A percentile compares a stretch with the other conserved stretches of the same genome.
Evolutionary conservation across 352 stramenopile genomes (phyloP).

Genomic region (Pythium rishiriense): DNA sequence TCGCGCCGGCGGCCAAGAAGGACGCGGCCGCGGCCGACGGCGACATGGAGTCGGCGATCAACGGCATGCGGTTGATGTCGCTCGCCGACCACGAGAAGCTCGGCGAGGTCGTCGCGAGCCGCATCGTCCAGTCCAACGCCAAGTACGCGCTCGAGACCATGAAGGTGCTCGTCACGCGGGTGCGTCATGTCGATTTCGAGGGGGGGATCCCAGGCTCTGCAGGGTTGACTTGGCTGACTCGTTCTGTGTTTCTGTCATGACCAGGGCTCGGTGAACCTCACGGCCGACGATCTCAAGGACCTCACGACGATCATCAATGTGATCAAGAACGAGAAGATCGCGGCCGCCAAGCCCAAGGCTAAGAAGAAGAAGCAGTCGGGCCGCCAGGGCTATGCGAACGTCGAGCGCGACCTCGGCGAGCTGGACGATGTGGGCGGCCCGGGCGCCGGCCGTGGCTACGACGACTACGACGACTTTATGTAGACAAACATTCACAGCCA

Average conservation of each 20-base stretch:
- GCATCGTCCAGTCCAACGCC: slow-evolving; percentile 61
- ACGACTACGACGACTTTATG: slow-evolving; percentile 89
- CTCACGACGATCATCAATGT: slow-evolving; percentile 86
- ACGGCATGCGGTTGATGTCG: slow-evolving; percentile 62
- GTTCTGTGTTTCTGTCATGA: neutral
- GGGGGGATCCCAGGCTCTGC: neutral
- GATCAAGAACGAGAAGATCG: slow-evolving; percentile 89
- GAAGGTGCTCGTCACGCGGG: slow-evolving; percentile 71
- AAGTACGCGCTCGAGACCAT: slow-evolving; percentile 81
- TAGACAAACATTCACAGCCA: slow-evolving; percentile 34
- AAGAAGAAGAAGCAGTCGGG: slow-evolving; percentile 87
- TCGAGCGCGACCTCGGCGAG: slow-evolving; percentile 54
- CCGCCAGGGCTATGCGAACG: slow-evolving; percentile 81
- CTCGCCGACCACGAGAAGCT: slow-evolving; percentile 77
- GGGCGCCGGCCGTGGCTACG: slow-evolving; percentile 68
- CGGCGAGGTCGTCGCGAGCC: slow-evolving; percentile 57
- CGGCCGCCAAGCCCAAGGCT: slow-evolving; percentile 71
- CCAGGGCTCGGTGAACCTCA: slow-evolving; percentile 71
- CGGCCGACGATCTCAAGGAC: slow-evolving; percentile 85
- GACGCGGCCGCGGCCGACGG: slow-evolving; percentile 31
- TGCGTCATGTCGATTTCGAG: slow-evolving; percentile 6
- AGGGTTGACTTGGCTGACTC: no score
- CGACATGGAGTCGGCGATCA: slow-evolving; percentile 52
- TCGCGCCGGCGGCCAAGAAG: slow-evolving; percentile 48
- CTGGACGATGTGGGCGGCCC: slow-evolving; percentile 33